These are phyloP conservation scores for Cladosporium sp. DNA, from an alignment of 2,329 filamentous ascomycete genomes.

Conservation along the genomic window DNA sequence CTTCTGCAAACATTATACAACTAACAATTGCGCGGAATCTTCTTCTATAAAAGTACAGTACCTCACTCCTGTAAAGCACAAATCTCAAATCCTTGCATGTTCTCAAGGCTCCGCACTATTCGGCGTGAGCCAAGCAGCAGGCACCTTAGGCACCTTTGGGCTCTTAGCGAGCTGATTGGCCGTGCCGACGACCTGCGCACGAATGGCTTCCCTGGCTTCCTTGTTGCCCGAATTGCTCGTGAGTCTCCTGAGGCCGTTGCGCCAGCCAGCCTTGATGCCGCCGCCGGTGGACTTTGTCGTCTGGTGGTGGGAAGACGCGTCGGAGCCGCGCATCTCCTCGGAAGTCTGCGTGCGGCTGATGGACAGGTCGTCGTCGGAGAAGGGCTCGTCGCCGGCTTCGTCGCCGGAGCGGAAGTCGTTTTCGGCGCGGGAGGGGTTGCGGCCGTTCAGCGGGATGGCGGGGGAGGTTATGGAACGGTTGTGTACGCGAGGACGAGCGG, in stretches of 20 bases:
- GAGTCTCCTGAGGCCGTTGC: slow-evolving; percentile 57
- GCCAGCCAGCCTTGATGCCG: slow-evolving; percentile 40
- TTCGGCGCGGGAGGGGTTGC: slow-evolving; percentile 43
- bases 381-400: slow-evolving; percentile 56
- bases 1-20: not conserved
- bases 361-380: slow-evolving; percentile 69
- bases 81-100: no score
- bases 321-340: slow-evolving; percentile 13
- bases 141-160: slow-evolving; percentile 47
- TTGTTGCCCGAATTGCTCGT: slow-evolving; percentile 51
- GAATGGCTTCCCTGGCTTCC: slow-evolving; percentile 36
- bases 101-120: slow-evolving; percentile 31
- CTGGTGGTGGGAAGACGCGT: slow-evolving; percentile 31
- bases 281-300: not conserved
- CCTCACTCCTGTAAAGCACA: no score
- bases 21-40: not conserved
- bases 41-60: no score
- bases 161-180: slow-evolving; percentile 33
- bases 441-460: slow-evolving; percentile 37
- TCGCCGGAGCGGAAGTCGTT: slow-evolving; percentile 69
- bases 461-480: slow-evolving; percentile 83
- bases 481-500: slow-evolving; percentile 61
- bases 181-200: slow-evolving; percentile 33
- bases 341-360: slow-evolving; percentile 38
- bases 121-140: slow-evolving; percentile 39